Evolutionary conservation across 1,284 basidiomycete genomes (phyloP).

Genomic region (Puccinia coronata): DNA sequence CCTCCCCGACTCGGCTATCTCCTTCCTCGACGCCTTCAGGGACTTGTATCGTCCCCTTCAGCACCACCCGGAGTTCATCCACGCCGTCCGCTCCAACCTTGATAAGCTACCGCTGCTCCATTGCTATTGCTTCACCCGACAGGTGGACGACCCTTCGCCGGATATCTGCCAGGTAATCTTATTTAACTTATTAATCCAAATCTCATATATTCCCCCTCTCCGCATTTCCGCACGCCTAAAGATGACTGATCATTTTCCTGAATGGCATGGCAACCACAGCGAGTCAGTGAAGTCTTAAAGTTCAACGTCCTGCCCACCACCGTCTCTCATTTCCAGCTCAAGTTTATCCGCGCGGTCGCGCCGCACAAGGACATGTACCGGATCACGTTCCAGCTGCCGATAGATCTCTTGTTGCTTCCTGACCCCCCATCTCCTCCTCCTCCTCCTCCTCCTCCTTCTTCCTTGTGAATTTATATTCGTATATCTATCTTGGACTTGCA

Average conservation of each 20-base stretch:
- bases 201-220: too few relatives aligned
- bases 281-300: conserved; percentile 72
- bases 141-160: conserved; percentile 71
- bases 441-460: not conserved
- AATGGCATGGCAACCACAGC: conserved; percentile 62
- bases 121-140: conserved; percentile 93
- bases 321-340: conserved; percentile 63
- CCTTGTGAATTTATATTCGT: too few relatives aligned
- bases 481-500: too few relatives aligned
- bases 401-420: conserved; percentile 22
- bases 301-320: conserved; percentile 65
- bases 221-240: too few relatives aligned
- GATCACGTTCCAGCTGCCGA: conserved; percentile 82
- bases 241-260: not conserved
- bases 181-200: conserved; percentile 54
- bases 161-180: conserved; percentile 81
- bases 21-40: conserved; percentile 83
- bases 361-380: conserved; percentile 99
- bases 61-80: conserved; percentile 60
- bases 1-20: conserved; percentile 84
- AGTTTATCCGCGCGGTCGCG: conserved; percentile 86
- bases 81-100: conserved; percentile 55
- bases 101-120: conserved; percentile 82
- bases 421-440: not conserved
- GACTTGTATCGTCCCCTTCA: conserved; percentile 66